Conservation (phyloP, 2,329 filamentous ascomycete genomes). For the Venturia aucupariae region DNA sequence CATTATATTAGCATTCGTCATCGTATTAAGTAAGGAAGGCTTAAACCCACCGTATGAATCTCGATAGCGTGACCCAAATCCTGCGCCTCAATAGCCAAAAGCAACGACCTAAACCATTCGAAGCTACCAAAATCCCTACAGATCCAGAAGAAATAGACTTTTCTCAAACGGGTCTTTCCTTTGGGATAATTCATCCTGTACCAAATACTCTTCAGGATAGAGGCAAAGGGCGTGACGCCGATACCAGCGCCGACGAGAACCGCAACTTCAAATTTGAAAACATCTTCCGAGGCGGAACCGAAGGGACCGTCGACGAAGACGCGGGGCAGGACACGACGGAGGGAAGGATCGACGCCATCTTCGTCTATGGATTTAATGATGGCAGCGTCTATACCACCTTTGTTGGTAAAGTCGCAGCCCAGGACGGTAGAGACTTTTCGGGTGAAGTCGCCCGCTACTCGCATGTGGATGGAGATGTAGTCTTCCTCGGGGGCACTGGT, state of each 20-base stretch:
- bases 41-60: constrained; percentile 57
- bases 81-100: constrained; percentile 78
- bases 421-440: constrained; percentile 58
- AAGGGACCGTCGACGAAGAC: constrained; percentile 81
- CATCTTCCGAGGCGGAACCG: constrained; percentile 76
- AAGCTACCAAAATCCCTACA: constrained; percentile 82
- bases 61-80: constrained; percentile 78
- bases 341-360: constrained; percentile 57
- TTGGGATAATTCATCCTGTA: constrained; percentile 85
- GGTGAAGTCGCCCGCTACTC: constrained; percentile 76
- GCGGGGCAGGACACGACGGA: constrained; percentile 65
- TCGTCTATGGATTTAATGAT: constrained; percentile 61
- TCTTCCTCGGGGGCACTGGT: constrained; percentile 84
- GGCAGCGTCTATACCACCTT: constrained; percentile 40
- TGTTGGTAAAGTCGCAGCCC: constrained; percentile 63
- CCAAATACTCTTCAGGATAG: constrained; percentile 72
- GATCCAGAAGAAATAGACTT: constrained; percentile 91
- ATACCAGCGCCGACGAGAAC: constrained; percentile 43
- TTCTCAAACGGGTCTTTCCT: constrained; percentile 67
- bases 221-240: constrained; percentile 44
- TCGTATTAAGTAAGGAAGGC: neutral
- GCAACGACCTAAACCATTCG: constrained; percentile 79
- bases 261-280: constrained; percentile 58
- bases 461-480: constrained; percentile 80
- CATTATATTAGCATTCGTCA: neutral